A percentile compares a stretch with the other conserved stretches of the same genome.
Conservation (phyloP, 768 basidiomycete genomes). For the Dentipellis sp. region DNA sequence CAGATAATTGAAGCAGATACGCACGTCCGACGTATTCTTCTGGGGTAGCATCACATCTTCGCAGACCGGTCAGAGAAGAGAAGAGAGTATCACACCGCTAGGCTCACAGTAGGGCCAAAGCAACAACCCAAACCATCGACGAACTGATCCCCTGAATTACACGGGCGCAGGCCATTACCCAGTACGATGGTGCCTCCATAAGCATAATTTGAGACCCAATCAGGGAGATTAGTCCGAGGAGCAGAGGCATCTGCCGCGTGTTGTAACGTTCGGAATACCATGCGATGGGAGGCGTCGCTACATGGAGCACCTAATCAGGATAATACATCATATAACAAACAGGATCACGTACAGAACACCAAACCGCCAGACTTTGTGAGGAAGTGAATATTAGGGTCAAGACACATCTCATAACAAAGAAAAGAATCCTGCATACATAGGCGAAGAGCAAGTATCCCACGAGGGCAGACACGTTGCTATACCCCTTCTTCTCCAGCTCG, state of each 20-base stretch:
- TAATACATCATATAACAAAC: background rate
- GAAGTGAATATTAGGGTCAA: background rate
- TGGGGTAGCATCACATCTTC: slow-evolving; percentile 28
- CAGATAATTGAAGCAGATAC: slow-evolving; percentile 9
- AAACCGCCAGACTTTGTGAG: slow-evolving; percentile 21
- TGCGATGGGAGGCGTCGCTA: slow-evolving; percentile 29
- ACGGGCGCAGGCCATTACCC: slow-evolving; percentile 31
- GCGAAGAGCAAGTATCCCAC: slow-evolving; percentile 33
- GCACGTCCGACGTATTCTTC: slow-evolving; percentile 25
- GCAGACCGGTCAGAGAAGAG: background rate
- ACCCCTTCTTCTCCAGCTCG: slow-evolving; percentile 26
- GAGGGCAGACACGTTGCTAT: slow-evolving; percentile 22
- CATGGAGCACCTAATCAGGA: background rate
- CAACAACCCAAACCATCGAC: slow-evolving; percentile 30
- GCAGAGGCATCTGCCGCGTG: slow-evolving; percentile 22
- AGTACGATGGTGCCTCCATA: slow-evolving; percentile 29
- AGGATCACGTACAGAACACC: slow-evolving; percentile 19
- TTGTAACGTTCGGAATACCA: slow-evolving; percentile 25
- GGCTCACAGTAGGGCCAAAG: slow-evolving; percentile 28
- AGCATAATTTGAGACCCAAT: slow-evolving; percentile 29
- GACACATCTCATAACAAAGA: background rate
- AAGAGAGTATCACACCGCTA: background rate
- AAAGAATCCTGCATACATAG: slow-evolving; percentile 21
- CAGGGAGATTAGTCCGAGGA: slow-evolving; percentile 24
- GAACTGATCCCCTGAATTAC: slow-evolving; percentile 32